These are phyloP conservation scores for Schrenkiella parvula DNA, from an alignment of 345 rosid species.

Conservation along the genomic window DNA sequence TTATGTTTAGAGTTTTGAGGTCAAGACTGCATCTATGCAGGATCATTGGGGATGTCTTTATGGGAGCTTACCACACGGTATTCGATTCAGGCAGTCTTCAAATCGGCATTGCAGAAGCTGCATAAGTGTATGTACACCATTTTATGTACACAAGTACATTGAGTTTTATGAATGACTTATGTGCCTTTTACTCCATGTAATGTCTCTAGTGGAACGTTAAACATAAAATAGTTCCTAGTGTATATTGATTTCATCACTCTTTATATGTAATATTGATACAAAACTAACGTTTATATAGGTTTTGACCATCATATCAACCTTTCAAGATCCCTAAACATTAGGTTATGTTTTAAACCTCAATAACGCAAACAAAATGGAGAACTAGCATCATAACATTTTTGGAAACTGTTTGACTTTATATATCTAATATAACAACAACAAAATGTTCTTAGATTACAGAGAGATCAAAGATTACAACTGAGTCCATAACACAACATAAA, in stretches of 20 bases:
- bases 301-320: background rate
- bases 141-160: background rate
- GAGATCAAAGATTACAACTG: constrained; percentile 1
- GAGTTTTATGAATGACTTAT: background rate
- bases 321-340: background rate
- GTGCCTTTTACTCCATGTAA: background rate
- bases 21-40: constrained; percentile 26
- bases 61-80: constrained; percentile 75
- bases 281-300: background rate
- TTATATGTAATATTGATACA: background rate
- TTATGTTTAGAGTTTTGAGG: background rate
- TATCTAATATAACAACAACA: constrained; percentile 1
- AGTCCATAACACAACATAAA: background rate
- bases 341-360: background rate
- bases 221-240: background rate
- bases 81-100: constrained; percentile 57
- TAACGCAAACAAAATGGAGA: background rate
- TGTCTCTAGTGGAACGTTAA: background rate
- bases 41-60: constrained; percentile 80
- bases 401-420: background rate
- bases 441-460: background rate
- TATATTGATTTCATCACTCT: background rate
- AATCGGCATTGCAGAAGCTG: constrained; percentile 67
- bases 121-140: constrained; percentile 15
- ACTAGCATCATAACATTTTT: background rate